These are phyloP conservation scores for Zostera marina DNA, from an alignment of 116 monocot genomes.

Conservation along the genomic window DNA sequence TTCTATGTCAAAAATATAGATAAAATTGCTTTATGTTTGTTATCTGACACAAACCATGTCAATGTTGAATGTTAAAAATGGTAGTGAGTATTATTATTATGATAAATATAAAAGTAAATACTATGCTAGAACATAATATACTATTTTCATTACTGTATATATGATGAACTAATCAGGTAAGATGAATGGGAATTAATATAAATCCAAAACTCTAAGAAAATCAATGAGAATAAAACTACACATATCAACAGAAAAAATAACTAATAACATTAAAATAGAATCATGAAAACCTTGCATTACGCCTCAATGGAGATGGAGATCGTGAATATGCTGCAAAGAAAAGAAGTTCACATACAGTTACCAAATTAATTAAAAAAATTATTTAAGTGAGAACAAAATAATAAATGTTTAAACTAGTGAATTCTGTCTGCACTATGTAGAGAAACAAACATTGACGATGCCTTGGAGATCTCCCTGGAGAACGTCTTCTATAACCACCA, in stretches of 20 bases:
- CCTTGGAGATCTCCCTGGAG: conserved; percentile 42
- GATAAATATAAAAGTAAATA: background rate
- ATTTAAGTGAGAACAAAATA: too few species aligned
- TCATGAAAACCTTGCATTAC: conserved; percentile 41
- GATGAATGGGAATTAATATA: background rate
- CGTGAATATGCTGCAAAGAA: conserved; percentile 47
- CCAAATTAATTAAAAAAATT: background rate
- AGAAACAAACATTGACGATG: conserved; percentile 33
- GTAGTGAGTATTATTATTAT: background rate
- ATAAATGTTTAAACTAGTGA: too few species aligned
- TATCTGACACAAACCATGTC: conserved; percentile 3
- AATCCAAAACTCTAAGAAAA: too few species aligned
- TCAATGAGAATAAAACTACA: background rate
- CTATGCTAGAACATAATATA: background rate
- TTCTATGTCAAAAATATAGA: conserved; percentile 15
- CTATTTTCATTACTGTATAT: background rate
- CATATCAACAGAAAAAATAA: background rate
- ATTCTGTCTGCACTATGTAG: too few species aligned
- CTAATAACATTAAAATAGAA: background rate
- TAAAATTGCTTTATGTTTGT: background rate
- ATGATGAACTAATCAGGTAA: too few species aligned
- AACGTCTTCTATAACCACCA: conserved; percentile 28
- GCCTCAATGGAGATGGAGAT: conserved; percentile 41
- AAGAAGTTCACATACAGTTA: background rate
- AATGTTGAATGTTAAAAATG: background rate